These are phyloP conservation scores for Kurtzmaniella quercitrusa DNA, from an alignment of 1,139 yeast genomes.

Conservation along the genomic window DNA sequence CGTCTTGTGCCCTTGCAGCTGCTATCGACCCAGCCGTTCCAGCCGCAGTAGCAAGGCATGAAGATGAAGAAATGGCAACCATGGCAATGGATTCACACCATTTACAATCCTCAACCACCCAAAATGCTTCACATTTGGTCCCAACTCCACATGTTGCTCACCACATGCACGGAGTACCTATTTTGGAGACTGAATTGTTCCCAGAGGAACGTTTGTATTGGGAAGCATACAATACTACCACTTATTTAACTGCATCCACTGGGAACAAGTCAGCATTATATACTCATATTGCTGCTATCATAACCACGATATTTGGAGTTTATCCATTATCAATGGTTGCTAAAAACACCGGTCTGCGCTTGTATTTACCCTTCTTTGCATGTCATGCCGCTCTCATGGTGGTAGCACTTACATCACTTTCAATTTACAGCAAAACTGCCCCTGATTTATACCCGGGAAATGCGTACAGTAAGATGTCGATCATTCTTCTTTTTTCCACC, in stretches of 20 bases:
- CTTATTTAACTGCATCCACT: slow-evolving; percentile 59
- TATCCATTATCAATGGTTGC: slow-evolving; percentile 72
- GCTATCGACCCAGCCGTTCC: slow-evolving; percentile 56
- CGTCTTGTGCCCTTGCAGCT: slow-evolving; percentile 48
- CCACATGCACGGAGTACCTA: slow-evolving; percentile 72
- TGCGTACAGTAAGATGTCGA: slow-evolving; percentile 65
- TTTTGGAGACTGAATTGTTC: slow-evolving; percentile 61
- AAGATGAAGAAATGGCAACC: background rate
- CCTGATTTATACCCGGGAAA: slow-evolving; percentile 72
- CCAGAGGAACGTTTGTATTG: slow-evolving; percentile 76
- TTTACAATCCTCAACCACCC: slow-evolving; percentile 1
- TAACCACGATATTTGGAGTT: slow-evolving; percentile 46
- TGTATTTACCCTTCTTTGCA: slow-evolving; percentile 57
- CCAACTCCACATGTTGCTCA: slow-evolving; percentile 51
- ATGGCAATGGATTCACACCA: slow-evolving; percentile 2
- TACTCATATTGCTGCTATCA: slow-evolving; percentile 50
- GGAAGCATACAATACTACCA: slow-evolving; percentile 79
- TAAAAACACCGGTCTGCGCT: slow-evolving; percentile 52
- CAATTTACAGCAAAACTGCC: slow-evolving; percentile 56
- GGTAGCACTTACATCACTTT: slow-evolving; percentile 54
- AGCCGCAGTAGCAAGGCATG: background rate
- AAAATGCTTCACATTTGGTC: slow-evolving; percentile 7
- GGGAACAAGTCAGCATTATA: slow-evolving; percentile 50
- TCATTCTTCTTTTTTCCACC: slow-evolving; percentile 52
- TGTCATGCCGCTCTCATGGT: slow-evolving; percentile 45